Evolutionary conservation across 805 yeast species (phyloP).

Genomic region (Ogataea parapolymorpha): DNA sequence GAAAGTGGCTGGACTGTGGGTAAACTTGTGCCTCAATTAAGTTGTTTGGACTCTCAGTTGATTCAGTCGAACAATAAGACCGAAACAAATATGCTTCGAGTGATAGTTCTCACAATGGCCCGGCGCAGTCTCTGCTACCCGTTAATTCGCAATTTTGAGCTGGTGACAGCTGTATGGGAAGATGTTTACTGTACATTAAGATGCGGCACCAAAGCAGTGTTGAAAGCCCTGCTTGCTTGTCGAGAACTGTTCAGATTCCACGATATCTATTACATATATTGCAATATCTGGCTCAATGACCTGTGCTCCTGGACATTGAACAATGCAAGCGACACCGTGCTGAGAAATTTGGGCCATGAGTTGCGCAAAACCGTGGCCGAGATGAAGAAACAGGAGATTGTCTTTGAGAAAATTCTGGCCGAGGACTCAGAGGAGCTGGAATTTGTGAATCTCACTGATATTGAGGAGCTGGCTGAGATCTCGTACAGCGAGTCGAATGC

Average conservation of each 20-base stretch:
- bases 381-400: slow-evolving; percentile 44
- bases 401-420: slow-evolving; percentile 52
- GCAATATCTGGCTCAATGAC: slow-evolving; percentile 73
- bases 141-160: slow-evolving; percentile 64
- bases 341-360: slow-evolving; percentile 67
- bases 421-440: slow-evolving; percentile 40
- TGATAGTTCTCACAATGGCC: slow-evolving; percentile 56
- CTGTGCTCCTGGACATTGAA: slow-evolving; percentile 69
- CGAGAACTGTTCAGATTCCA: slow-evolving; percentile 78
- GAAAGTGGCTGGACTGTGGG: slow-evolving; percentile 97
- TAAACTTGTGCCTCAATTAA: slow-evolving; percentile 72
- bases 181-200: slow-evolving; percentile 65
- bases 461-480: slow-evolving; percentile 56
- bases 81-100: slow-evolving; percentile 41
- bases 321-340: slow-evolving; percentile 50
- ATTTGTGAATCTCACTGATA: slow-evolving; percentile 49
- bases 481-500: slow-evolving; percentile 28
- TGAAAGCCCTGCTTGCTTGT: slow-evolving; percentile 55
- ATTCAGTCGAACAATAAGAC: slow-evolving; percentile 34
- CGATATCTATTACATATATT: slow-evolving; percentile 82
- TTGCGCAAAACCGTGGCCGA: slow-evolving; percentile 41
- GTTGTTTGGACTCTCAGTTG: slow-evolving; percentile 64
- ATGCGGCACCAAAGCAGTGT: slow-evolving; percentile 65
- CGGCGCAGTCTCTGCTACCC: slow-evolving; percentile 80
- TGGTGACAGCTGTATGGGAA: slow-evolving; percentile 64